These are phyloP conservation scores for Claviceps purpurea DNA, from an alignment of 2,329 filamentous ascomycete species.

Conservation along the genomic window DNA sequence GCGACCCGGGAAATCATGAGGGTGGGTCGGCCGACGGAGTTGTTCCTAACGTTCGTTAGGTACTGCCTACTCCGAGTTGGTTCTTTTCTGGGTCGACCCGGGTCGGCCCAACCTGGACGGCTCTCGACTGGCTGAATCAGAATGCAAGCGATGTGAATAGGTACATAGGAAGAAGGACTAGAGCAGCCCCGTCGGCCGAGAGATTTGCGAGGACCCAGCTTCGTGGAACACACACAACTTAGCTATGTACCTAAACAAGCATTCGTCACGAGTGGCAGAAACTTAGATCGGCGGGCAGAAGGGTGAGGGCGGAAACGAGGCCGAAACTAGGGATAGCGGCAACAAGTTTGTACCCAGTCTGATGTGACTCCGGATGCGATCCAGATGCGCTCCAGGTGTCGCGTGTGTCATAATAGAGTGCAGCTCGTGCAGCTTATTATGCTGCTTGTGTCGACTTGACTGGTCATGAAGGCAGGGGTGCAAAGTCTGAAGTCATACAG, in stretches of 20 bases:
- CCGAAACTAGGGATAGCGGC: neutral
- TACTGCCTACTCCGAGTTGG: neutral
- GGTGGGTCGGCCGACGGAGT: slow-evolving; percentile 3
- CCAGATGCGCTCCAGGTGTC: no score
- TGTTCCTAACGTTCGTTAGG: neutral
- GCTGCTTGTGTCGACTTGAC: no score
- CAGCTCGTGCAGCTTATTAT: neutral
- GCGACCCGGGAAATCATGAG: neutral
- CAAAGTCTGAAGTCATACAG: no score
- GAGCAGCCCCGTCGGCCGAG: slow-evolving; percentile 1
- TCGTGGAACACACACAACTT: neutral
- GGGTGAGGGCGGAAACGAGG: neutral
- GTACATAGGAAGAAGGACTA: neutral
- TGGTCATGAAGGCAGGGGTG: no score
- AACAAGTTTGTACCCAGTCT: neutral
- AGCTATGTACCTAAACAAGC: neutral
- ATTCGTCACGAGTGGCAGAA: neutral
- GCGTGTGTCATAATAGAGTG: neutral
- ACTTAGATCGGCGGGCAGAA: neutral
- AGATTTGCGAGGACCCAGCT: slow-evolving; percentile 1
- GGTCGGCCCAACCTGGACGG: neutral
- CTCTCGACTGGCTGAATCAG: neutral
- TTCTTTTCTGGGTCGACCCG: neutral
- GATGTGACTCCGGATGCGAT: no score
- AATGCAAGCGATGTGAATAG: neutral